A percentile compares a stretch with the other conserved stretches of the same genome.
Evolutionary conservation across 1,284 basidiomycete genomes (phyloP).

Genomic region (Ganoderma meredithae): DNA sequence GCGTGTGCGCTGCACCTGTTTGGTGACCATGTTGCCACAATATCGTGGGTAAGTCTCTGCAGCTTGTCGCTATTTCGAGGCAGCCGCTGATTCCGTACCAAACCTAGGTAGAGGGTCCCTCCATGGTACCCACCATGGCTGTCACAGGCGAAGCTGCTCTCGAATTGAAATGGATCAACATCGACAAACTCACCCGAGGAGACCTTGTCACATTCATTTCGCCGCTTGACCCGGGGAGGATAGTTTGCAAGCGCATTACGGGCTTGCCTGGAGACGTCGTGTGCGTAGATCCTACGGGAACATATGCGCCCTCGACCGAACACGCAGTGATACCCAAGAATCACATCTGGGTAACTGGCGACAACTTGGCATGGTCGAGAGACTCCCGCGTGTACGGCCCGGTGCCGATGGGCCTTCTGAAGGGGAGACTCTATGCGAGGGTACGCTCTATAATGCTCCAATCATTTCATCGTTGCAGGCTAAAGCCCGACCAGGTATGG

Average conservation of each 20-base stretch:
- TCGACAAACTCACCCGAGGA: conserved; percentile 68
- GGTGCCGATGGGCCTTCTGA: conserved; percentile 84
- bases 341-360: conserved; percentile 93
- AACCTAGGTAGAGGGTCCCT: conserved; percentile 68
- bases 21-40: conserved; percentile 62
- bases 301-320: conserved; percentile 63
- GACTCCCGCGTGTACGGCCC: conserved; percentile 95
- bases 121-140: conserved; percentile 88
- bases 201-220: conserved; percentile 85
- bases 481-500: conserved; percentile 54
- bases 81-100: background rate
- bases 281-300: conserved; percentile 86
- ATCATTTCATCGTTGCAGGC: background rate
- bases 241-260: conserved; percentile 91
- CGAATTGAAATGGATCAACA: conserved; percentile 67
- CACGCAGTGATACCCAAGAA: conserved; percentile 83
- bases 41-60: conserved; percentile 52
- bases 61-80: background rate
- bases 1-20: conserved; percentile 65
- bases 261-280: conserved; percentile 91
- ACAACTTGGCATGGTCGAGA: conserved; percentile 85
- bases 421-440: conserved; percentile 79
- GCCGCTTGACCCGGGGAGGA: conserved; percentile 72
- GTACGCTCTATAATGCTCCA: conserved; percentile 58
- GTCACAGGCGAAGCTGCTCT: conserved; percentile 65